Base-by-base conservation (phyloP, 805 yeast species). In the Nakazawaea siamensis region DNA sequence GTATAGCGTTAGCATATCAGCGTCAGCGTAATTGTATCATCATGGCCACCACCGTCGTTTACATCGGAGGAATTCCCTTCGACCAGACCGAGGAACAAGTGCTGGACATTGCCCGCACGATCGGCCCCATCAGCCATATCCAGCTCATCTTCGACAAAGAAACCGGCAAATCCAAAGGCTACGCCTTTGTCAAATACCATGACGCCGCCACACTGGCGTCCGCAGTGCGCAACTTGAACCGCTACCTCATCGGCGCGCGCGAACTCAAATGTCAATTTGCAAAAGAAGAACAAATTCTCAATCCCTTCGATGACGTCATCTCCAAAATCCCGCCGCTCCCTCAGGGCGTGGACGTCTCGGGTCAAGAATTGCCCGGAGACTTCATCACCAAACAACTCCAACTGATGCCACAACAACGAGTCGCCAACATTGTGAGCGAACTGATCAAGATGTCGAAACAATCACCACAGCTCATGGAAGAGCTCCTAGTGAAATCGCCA, bases 11-110 rank as follows among this genome's bases (percentile, higher is more conserved):
- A 9, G 8, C 8, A 21, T 9, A 8, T 11, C 24, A 21, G 10
- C 8, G 24, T 11, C 24, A 21, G 11, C 10, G 11, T 21, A 17
- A 9, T n/a, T n/a, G n/a, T n/a, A n/a, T n/a, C n/a, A n/a, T n/a
- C n/a, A n/a, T 23, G 12, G 60, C 63, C 12, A 54, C 62, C 5
- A 54, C 57, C 39, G 73, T 71, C 23, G 80, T 86, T 2, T 82
- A 82, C 48, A 73, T 88, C 27, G 94, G 95, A 3, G 80, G 85
- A 12, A 82, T 90, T 25, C 97, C 97, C 1, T 86, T 78, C 52
- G 97, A 90, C 49, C 86, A 83, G 50, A 83, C 96, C 0, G 97
- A 90, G 53, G 94, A 86, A 47, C 97, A 88, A 54, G 80, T 90
- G n/a, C 58, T 73, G 45, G 43, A 84, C 43, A 73, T 90, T 11